These are phyloP conservation scores for Cunninghamia lanceolata DNA, from an alignment of 75 land plant species.

Conservation along the genomic window DNA sequence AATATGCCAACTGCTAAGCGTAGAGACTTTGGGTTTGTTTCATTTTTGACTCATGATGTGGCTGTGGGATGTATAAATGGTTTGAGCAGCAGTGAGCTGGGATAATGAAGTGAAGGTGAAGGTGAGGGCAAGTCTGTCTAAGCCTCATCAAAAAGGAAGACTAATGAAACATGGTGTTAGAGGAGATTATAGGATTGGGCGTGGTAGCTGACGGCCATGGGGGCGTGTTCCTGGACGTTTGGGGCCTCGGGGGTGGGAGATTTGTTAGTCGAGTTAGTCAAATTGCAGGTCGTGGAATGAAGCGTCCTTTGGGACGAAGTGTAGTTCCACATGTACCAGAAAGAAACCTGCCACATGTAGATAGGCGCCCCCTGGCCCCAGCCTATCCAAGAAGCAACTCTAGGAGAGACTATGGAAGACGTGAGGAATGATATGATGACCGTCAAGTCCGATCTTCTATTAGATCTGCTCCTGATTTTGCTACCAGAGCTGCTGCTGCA, in stretches of 20 bases:
- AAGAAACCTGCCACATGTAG: constrained; percentile 15
- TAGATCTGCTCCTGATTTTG: constrained; percentile 46
- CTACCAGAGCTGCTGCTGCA: constrained; percentile 35
- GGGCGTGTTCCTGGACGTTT: constrained; percentile 18
- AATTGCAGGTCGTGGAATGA: constrained; percentile 10
- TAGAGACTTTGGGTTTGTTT: too few species aligned
- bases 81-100: constrained; percentile 57
- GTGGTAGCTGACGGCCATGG: constrained; percentile 10
- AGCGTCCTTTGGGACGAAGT: constrained; percentile 13
- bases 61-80: too few species aligned
- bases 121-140: constrained; percentile 74
- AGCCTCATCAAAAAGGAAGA: too few species aligned
- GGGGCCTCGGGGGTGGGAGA: constrained; percentile 8
- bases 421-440: constrained; percentile 41
- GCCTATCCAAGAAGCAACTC: constrained; percentile 50
- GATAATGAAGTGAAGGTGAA: constrained; percentile 66
- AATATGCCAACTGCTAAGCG: constrained; percentile 83
- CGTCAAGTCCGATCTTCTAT: constrained; percentile 16
- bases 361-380: constrained; percentile 29
- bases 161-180: too few species aligned
- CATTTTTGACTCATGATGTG: too few species aligned
- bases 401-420: constrained; percentile 53
- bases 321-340: not conserved
- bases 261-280: constrained; percentile 17
- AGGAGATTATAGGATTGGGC: too few species aligned